Conservation (phyloP, 2,329 filamentous ascomycete species). For the Mariannaea sp. region DNA sequence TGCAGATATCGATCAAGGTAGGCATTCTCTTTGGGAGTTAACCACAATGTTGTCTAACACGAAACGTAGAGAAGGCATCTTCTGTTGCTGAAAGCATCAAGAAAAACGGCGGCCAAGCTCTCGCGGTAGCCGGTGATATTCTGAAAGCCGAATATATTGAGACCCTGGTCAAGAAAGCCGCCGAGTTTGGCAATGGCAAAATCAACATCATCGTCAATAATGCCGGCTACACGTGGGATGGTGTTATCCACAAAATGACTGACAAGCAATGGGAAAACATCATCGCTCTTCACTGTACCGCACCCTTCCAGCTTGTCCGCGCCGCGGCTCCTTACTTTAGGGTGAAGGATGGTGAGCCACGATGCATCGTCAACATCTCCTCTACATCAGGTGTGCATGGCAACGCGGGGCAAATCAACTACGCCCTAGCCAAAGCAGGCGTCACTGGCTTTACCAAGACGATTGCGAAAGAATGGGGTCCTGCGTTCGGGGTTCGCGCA, state of each 20-base stretch:
- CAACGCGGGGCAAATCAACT: conserved; percentile 91
- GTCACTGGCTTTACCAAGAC: conserved; percentile 84
- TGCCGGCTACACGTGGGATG: conserved; percentile 91
- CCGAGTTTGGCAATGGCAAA: conserved; percentile 82
- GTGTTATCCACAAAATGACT: conserved; percentile 88
- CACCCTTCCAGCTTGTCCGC: conserved; percentile 82
- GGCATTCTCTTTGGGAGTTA: conserved; percentile 25
- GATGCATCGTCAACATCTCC: conserved; percentile 82
- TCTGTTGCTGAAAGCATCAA: conserved; percentile 74
- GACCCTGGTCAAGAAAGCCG: conserved; percentile 72
- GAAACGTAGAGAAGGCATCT: conserved; percentile 66
- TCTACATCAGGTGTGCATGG: conserved; percentile 82
- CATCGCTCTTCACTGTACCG: conserved; percentile 79
- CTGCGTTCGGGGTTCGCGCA: conserved; percentile 76
- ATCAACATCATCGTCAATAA: conserved; percentile 93
- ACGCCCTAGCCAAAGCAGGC: conserved; percentile 82
- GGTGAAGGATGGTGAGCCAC: conserved; percentile 78
- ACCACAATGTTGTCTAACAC: background rate
- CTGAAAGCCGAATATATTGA: conserved; percentile 72
- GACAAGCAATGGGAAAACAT: conserved; percentile 94
- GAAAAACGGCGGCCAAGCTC: conserved; percentile 65
- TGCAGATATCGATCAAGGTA: conserved; percentile 79
- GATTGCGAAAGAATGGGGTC: conserved; percentile 92
- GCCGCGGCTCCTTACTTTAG: conserved; percentile 86
- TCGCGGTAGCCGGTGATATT: conserved; percentile 78